Conservation (phyloP, 495 filamentous ascomycete genomes). For the Neohortaea acidophila region DNA sequence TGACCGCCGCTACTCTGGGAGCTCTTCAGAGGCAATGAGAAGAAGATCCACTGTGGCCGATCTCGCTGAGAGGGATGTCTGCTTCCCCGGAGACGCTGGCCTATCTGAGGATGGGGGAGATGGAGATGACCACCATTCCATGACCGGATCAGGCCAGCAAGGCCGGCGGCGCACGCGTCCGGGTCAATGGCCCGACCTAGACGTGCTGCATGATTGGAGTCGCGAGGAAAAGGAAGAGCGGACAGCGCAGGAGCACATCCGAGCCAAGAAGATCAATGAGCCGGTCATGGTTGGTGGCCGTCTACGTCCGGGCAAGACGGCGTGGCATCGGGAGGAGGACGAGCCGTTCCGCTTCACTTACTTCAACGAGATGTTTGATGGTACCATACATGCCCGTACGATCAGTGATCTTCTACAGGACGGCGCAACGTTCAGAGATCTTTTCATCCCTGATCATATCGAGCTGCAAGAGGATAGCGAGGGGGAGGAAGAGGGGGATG, state of each 20-base stretch:
- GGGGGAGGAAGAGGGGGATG: constrained; percentile 20
- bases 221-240: constrained; percentile 78
- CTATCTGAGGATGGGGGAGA: constrained; percentile 70
- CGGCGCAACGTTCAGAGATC: constrained; percentile 63
- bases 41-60: constrained; percentile 38
- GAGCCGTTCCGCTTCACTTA: constrained; percentile 92
- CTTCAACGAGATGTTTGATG: constrained; percentile 91
- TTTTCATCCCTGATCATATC: constrained; percentile 66
- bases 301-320: constrained; percentile 58
- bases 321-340: constrained; percentile 79
- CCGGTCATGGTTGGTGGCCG: constrained; percentile 82
- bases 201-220: constrained; percentile 79
- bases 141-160: constrained; percentile 37
- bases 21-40: constrained; percentile 12
- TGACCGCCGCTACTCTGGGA: constrained; percentile 31
- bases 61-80: constrained; percentile 73
- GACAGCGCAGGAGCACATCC: constrained; percentile 53
- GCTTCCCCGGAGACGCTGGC: constrained; percentile 61
- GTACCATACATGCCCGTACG: constrained; percentile 86
- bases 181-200: constrained; percentile 52
- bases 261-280: constrained; percentile 82
- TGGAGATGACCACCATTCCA: constrained; percentile 33
- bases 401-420: constrained; percentile 83
- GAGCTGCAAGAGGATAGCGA: constrained; percentile 39
- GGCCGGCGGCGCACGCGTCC: constrained; percentile 33